Conservation (phyloP, 192 early-diverging fungal genomes). For the Obelidium mucronatum region DNA sequence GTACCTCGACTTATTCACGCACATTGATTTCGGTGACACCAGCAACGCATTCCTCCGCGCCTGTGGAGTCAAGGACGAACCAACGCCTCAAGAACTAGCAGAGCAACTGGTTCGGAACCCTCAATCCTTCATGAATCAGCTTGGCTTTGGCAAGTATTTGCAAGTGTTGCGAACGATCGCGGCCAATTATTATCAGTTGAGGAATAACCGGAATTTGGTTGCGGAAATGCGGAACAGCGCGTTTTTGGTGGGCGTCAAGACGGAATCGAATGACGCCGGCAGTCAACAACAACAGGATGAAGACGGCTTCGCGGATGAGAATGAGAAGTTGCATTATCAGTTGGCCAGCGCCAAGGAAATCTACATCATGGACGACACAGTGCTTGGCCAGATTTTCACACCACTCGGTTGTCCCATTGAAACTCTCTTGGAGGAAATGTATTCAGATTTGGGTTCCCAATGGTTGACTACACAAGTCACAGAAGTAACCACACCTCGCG, state of each 20-base stretch:
- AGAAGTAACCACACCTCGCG: slow-evolving; percentile 60
- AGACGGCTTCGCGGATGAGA: slow-evolving; percentile 33
- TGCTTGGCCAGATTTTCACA: slow-evolving; percentile 73
- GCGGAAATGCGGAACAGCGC: slow-evolving; percentile 64
- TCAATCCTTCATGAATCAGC: slow-evolving; percentile 60
- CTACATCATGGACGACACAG: slow-evolving; percentile 81
- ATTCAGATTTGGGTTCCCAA: slow-evolving; percentile 65
- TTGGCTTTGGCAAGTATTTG: slow-evolving; percentile 72
- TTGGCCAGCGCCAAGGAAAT: slow-evolving; percentile 76
- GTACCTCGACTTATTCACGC: slow-evolving; percentile 36
- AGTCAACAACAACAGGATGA: too few relatives aligned
- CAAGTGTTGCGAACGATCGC: slow-evolving; percentile 77
- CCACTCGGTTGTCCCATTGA: slow-evolving; percentile 79
- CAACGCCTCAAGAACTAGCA: slow-evolving; percentile 75
- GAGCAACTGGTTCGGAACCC: slow-evolving; percentile 67
- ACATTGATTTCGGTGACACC: slow-evolving; percentile 71
- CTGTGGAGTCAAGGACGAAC: slow-evolving; percentile 86
- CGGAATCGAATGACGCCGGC: slow-evolving; percentile 38
- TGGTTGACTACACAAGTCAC: slow-evolving; percentile 72
- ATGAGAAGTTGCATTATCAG: slow-evolving; percentile 57
- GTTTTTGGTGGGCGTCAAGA: slow-evolving; percentile 70
- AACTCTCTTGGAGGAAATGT: slow-evolving; percentile 69
- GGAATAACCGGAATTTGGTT: slow-evolving; percentile 51
- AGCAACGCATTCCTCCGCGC: slow-evolving; percentile 81
- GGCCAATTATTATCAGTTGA: slow-evolving; percentile 58